Percentiles rank a stretch among this genome's conserved stretches.
Conservation (phyloP, 1,284 basidiomycete species). For the Apiotrichum gamsii region DNA sequence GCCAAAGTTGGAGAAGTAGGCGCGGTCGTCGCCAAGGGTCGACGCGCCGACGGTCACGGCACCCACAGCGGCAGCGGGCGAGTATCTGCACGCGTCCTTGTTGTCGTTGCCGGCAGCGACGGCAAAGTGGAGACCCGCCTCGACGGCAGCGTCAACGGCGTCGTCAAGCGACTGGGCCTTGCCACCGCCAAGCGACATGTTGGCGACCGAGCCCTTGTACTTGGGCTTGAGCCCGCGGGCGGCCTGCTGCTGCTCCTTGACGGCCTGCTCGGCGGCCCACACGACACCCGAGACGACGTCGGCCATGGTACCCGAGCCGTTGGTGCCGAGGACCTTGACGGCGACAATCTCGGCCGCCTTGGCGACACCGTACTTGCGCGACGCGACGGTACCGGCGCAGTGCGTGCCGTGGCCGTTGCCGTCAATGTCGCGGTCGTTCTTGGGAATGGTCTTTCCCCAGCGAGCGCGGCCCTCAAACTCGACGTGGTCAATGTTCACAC, state of each 20-base stretch:
- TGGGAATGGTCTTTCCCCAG: conserved; percentile 79
- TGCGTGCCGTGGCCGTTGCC: conserved; percentile 64
- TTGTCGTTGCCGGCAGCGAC: conserved; percentile 80
- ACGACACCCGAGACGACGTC: conserved; percentile 83
- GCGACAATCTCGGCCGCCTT: conserved; percentile 82
- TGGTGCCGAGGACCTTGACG: conserved; percentile 93
- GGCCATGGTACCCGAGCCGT: conserved; percentile 92
- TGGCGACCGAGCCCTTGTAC: conserved; percentile 93
- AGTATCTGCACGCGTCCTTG: conserved; percentile 64
- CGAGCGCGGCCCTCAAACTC: conserved; percentile 82
- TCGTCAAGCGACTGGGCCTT: conserved; percentile 83
- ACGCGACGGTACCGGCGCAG: conserved; percentile 77
- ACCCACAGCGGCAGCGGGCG: conserved; percentile 66
- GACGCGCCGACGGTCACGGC: conserved; percentile 84
- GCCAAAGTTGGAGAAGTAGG: conserved; percentile 81
- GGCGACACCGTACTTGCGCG: conserved; percentile 81
- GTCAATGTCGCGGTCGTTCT: conserved; percentile 69
- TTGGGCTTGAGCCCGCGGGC: conserved; percentile 61
- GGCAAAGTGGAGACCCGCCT: conserved; percentile 82
- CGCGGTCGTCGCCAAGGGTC: conserved; percentile 70
- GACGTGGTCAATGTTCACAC: conserved; percentile 73
- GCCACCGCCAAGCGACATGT: conserved; percentile 96
- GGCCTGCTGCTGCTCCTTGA: conserved; percentile 54
- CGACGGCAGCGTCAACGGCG: conserved; percentile 79
- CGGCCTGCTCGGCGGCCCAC: conserved; percentile 70